These are phyloP conservation scores for Carnegiea gigantea DNA, from an alignment of 179 eudicot species.

Conservation along the genomic window DNA sequence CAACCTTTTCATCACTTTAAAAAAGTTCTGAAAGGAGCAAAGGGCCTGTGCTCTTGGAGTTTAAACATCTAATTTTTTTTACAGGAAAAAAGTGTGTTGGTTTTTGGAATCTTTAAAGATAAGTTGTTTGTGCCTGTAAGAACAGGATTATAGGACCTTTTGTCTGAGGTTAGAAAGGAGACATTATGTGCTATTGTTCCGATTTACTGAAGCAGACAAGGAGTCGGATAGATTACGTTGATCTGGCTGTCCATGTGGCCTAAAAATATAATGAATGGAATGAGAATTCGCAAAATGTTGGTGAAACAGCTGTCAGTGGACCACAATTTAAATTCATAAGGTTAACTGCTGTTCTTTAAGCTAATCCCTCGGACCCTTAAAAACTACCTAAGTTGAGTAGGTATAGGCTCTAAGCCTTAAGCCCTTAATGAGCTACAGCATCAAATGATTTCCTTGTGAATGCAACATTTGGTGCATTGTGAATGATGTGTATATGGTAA, in stretches of 20 bases:
- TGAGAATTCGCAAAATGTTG: neutral
- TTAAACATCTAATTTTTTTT: constrained; percentile 20
- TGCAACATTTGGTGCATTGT: too few relatives aligned
- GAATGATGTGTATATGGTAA: too few relatives aligned
- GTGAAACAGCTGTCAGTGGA: neutral
- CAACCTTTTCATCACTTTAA: constrained; percentile 19
- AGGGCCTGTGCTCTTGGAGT: constrained; percentile 25
- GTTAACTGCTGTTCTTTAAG: neutral
- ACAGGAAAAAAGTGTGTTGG: constrained; percentile 12
- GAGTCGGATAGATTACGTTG: constrained; percentile 7
- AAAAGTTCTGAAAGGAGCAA: constrained; percentile 1
- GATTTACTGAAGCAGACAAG: constrained; percentile 6
- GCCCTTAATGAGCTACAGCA: neutral
- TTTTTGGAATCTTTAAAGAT: constrained; percentile 27
- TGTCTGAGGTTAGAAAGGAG: constrained; percentile 18
- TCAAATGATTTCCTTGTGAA: neutral
- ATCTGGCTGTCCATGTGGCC: neutral
- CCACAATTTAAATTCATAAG: neutral
- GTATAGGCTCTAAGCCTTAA: neutral
- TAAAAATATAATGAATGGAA: neutral
- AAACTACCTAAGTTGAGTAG: neutral
- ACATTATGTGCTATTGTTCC: constrained; percentile 1
- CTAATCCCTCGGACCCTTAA: neutral
- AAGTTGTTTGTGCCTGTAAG: constrained; percentile 23
- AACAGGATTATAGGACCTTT: constrained; percentile 17